A percentile compares a stretch with the other conserved stretches of the same genome.
These are phyloP conservation scores for Multifurca ochricompacta DNA, from an alignment of 768 basidiomycete genomes.

Conservation along the genomic window DNA sequence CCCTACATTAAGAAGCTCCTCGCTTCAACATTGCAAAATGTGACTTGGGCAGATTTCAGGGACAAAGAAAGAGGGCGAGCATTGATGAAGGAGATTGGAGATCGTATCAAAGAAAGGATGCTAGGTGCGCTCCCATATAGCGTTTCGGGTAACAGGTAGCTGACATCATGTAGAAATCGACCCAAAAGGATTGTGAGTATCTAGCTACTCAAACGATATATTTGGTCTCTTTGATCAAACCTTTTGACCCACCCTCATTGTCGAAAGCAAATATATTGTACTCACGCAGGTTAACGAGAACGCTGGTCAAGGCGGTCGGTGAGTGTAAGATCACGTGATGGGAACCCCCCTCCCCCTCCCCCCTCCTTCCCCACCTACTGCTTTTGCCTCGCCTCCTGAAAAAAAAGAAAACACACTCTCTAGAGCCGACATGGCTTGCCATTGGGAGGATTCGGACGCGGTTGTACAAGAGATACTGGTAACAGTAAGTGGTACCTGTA, in stretches of 20 bases:
- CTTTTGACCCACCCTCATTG: conserved; percentile 10
- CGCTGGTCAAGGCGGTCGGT: conserved; percentile 79
- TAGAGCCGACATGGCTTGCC: conserved; percentile 75
- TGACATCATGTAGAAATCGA: conserved; percentile 48
- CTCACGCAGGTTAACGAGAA: conserved; percentile 82
- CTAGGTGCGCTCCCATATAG: conserved; percentile 32
- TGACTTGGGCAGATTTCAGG: conserved; percentile 58
- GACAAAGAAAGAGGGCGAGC: conserved; percentile 63
- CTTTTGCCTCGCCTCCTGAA: too few relatives aligned
- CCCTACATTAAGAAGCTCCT: conserved; percentile 79
- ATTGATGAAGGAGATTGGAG: conserved; percentile 81
- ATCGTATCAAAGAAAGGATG: conserved; percentile 82
- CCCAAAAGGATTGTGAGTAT: conserved; percentile 60
- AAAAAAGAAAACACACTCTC: conserved; percentile 9
- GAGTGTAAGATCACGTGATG: conserved; percentile 25
- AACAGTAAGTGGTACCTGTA: conserved; percentile 48
- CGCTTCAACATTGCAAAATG: conserved; percentile 55
- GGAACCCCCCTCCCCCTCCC: neutral
- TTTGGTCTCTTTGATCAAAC: neutral
- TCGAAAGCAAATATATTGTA: conserved; percentile 77
- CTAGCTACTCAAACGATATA: neutral
- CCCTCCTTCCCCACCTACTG: too few relatives aligned
- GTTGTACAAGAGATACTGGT: conserved; percentile 72
- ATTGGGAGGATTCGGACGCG: conserved; percentile 82
- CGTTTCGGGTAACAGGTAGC: conserved; percentile 3